These are phyloP conservation scores for Helicocarpus griseus DNA, from an alignment of 2,329 filamentous ascomycete genomes.

Conservation along the genomic window DNA sequence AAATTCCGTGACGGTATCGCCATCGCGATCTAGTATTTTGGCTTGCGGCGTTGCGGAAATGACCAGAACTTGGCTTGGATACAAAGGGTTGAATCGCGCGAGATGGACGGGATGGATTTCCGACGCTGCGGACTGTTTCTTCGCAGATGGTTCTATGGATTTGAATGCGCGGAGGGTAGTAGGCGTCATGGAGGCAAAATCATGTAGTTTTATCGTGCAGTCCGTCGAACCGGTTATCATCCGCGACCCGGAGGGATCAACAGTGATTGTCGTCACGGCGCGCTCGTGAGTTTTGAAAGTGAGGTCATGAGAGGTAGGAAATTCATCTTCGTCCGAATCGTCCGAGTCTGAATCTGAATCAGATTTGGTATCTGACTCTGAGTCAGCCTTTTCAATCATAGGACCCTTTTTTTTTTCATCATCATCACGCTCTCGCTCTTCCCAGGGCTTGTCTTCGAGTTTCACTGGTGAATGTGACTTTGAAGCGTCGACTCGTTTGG, in stretches of 20 bases:
- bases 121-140: conserved; percentile 58
- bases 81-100: conserved; percentile 74
- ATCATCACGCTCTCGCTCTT: conserved; percentile 14
- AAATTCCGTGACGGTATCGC: conserved; percentile 75
- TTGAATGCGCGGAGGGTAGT: conserved; percentile 91
- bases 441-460: conserved; percentile 9
- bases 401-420: conserved; percentile 20
- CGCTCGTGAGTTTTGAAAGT: conserved; percentile 86
- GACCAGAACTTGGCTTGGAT: conserved; percentile 72
- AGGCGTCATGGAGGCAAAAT: conserved; percentile 91
- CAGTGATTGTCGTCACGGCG: conserved; percentile 70
- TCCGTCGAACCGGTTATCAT: conserved; percentile 87
- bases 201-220: conserved; percentile 83
- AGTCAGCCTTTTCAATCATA: conserved; percentile 14
- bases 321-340: conserved; percentile 59
- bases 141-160: conserved; percentile 74
- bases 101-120: conserved; percentile 86
- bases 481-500: conserved; percentile 50
- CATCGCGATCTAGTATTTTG: conserved; percentile 80
- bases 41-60: conserved; percentile 83
- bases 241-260: conserved; percentile 76
- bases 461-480: conserved; percentile 20
- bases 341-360: conserved; percentile 40
- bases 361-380: conserved; percentile 28
- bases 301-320: conserved; percentile 85